Conservation (phyloP, 176 grass and related monocot genomes). For the Dendrocalamus sinicus region DNA sequence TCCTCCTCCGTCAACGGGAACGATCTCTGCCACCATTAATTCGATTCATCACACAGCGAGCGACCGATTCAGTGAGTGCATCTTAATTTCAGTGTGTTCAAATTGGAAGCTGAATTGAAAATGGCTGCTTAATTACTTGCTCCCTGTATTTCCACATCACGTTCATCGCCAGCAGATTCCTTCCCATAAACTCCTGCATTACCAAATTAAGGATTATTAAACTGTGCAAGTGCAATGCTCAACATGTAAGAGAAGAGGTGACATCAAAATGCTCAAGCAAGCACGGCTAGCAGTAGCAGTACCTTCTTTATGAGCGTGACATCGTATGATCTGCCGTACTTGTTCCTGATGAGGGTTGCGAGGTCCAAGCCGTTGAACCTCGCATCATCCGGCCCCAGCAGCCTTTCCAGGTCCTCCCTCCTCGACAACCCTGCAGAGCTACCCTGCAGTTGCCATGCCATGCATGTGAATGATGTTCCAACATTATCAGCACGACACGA, state of each 20-base stretch:
- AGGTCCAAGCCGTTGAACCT: slow-evolving; percentile 79
- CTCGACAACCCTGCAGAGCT: slow-evolving; percentile 24
- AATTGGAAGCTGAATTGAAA: too few species aligned
- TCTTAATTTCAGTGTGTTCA: too few species aligned
- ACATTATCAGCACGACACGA: too few species aligned
- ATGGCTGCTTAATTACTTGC: slow-evolving; percentile 49
- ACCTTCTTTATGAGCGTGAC: slow-evolving; percentile 83
- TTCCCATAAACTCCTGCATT: slow-evolving; percentile 86
- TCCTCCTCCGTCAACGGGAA: slow-evolving; percentile 98
- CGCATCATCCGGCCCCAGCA: slow-evolving; percentile 65
- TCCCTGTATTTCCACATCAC: slow-evolving; percentile 99
- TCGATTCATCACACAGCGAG: neutral
- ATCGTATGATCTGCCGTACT: slow-evolving; percentile 93
- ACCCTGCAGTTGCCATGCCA: slow-evolving; percentile 10
- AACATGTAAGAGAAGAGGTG: neutral
- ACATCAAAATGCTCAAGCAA: neutral
- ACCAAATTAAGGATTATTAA: too few species aligned
- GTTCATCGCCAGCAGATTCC: slow-evolving; percentile 88
- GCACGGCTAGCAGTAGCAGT: neutral
- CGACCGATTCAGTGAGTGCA: neutral
- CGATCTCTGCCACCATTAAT: slow-evolving; percentile 46
- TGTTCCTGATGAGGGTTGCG: slow-evolving; percentile 82
- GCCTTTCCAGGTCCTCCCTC: slow-evolving; percentile 69
- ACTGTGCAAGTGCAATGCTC: too few species aligned
- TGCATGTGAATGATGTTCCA: too few species aligned